These are phyloP conservation scores for Gonium pectorale DNA, from an alignment of 139 green algal species.

Conservation along the genomic window DNA sequence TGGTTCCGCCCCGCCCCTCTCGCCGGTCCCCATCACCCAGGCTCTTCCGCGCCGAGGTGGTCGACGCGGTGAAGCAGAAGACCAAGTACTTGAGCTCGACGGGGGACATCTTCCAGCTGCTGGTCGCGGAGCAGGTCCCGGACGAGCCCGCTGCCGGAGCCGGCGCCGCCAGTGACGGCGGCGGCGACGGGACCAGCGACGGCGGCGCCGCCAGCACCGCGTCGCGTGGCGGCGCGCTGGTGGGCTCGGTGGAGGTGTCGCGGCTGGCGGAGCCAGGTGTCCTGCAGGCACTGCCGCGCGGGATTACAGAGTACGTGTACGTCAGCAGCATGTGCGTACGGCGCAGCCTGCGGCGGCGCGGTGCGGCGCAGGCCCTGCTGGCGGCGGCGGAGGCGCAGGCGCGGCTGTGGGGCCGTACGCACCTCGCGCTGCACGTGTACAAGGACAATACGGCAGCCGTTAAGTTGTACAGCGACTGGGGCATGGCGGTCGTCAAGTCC, in stretches of 20 bases:
- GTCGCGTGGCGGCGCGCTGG: conserved; percentile 8
- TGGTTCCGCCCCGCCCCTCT: too few relatives aligned
- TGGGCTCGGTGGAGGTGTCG: conserved; percentile 64
- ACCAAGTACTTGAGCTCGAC: conserved; percentile 5
- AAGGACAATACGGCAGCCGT: conserved; percentile 60
- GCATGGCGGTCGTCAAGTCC: conserved; percentile 45
- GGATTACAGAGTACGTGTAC: conserved; percentile 45
- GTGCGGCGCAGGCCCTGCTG: conserved; percentile 48
- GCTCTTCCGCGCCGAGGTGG: conserved; percentile 35
- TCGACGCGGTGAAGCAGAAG: conserved; percentile 30
- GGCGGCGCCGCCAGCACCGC: not conserved
- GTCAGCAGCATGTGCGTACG: conserved; percentile 64
- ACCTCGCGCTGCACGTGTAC: conserved; percentile 62
- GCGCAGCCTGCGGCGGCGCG: conserved; percentile 22
- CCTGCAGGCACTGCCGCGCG: conserved; percentile 33
- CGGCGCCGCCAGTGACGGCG: not conserved
- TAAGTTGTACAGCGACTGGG: conserved; percentile 52
- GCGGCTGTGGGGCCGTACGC: conserved; percentile 47
- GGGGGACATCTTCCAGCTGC: conserved; percentile 13
- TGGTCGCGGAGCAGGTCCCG: conserved; percentile 14
- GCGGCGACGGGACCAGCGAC: not conserved
- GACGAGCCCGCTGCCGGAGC: not conserved
- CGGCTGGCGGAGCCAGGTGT: conserved; percentile 36
- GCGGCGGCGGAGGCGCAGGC: conserved; percentile 53
- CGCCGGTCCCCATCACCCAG: too few relatives aligned